Evolutionary conservation across 2,329 filamentous ascomycete species (phyloP).

Genomic region (Trichoderma afroharzianum): DNA sequence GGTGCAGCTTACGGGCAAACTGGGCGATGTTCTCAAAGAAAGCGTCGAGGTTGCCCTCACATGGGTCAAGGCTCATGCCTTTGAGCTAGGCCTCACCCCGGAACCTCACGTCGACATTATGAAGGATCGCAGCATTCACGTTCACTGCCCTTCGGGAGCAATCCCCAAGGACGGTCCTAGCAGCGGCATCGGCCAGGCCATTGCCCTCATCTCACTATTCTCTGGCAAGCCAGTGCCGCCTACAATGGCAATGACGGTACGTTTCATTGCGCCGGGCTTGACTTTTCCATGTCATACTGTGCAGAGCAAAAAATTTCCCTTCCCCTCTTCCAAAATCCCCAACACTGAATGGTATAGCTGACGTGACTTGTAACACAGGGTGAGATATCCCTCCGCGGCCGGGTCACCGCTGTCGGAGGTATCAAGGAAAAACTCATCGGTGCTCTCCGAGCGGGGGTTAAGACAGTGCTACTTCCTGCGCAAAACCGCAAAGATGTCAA

Average conservation of each 20-base stretch:
- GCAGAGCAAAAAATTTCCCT: slow-evolving; percentile 14
- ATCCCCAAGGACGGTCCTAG: slow-evolving; percentile 89
- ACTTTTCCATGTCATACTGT: slow-evolving; percentile 12
- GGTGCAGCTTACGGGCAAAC: slow-evolving; percentile 92
- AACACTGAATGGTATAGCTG: slow-evolving; percentile 22
- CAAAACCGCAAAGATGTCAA: slow-evolving; percentile 90
- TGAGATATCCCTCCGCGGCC: slow-evolving; percentile 75
- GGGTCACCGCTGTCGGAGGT: slow-evolving; percentile 89
- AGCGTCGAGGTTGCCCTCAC: slow-evolving; percentile 92
- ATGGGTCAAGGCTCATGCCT: slow-evolving; percentile 97
- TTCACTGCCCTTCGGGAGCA: slow-evolving; percentile 91
- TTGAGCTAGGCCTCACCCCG: slow-evolving; percentile 77
- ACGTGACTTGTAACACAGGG: slow-evolving; percentile 42
- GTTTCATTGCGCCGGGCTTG: slow-evolving; percentile 25
- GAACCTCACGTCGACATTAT: slow-evolving; percentile 88
- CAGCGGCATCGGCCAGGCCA: slow-evolving; percentile 89
- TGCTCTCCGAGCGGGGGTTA: slow-evolving; percentile 86
- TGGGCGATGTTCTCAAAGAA: slow-evolving; percentile 95
- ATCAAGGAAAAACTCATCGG: slow-evolving; percentile 99
- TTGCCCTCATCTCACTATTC: slow-evolving; percentile 89
- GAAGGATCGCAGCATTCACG: slow-evolving; percentile 89
- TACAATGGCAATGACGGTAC: slow-evolving; percentile 89
- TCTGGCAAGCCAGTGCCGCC: slow-evolving; percentile 81
- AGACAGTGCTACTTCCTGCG: slow-evolving; percentile 83
- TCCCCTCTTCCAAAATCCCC: background rate